Percentiles rank a stretch among this genome's conserved stretches.
Evolutionary conservation across 805 yeast genomes (phyloP).

Genomic region (Wickerhamomyces rabaulensis): DNA sequence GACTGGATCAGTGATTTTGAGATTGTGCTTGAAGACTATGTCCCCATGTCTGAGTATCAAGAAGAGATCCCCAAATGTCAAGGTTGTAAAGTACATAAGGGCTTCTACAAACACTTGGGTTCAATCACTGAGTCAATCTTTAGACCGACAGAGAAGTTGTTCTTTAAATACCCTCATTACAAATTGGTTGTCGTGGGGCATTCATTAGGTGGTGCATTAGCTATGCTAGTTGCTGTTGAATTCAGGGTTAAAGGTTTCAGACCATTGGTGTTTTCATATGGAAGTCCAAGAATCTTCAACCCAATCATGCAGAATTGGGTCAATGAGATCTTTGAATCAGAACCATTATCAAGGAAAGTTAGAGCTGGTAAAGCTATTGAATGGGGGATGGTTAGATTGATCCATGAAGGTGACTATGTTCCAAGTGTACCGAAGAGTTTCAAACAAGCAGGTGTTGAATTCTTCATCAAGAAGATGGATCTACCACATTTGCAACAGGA

Average conservation of each 20-base stretch:
- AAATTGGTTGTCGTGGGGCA: constrained; percentile 59
- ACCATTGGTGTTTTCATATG: constrained; percentile 55
- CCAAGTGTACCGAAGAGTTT: constrained; percentile 51
- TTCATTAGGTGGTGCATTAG: constrained; percentile 73
- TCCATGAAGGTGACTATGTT: constrained; percentile 53
- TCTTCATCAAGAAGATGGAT: constrained; percentile 29
- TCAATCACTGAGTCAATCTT: constrained; percentile 31
- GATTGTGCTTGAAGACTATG: constrained; percentile 22
- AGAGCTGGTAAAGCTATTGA: constrained; percentile 7
- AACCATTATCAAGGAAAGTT: constrained; percentile 20
- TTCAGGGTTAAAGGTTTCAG: constrained; percentile 47
- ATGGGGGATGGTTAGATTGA: constrained; percentile 47
- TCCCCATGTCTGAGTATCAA: constrained; percentile 9
- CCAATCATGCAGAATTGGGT: constrained; percentile 44
- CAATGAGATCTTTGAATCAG: constrained; percentile 42
- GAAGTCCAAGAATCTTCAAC: constrained; percentile 65
- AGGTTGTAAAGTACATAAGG: constrained; percentile 58
- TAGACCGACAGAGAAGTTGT: constrained; percentile 28
- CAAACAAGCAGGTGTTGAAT: constrained; percentile 30
- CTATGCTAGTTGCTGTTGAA: constrained; percentile 60
- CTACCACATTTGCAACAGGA: constrained; percentile 29
- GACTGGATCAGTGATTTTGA: constrained; percentile 68
- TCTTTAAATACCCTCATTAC: constrained; percentile 40
- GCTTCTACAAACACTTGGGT: constrained; percentile 47
- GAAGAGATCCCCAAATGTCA: constrained; percentile 30